Evolutionary conservation across 2,329 filamentous ascomycete genomes (phyloP).

Genomic region (Chaetoscypha palmicola): DNA sequence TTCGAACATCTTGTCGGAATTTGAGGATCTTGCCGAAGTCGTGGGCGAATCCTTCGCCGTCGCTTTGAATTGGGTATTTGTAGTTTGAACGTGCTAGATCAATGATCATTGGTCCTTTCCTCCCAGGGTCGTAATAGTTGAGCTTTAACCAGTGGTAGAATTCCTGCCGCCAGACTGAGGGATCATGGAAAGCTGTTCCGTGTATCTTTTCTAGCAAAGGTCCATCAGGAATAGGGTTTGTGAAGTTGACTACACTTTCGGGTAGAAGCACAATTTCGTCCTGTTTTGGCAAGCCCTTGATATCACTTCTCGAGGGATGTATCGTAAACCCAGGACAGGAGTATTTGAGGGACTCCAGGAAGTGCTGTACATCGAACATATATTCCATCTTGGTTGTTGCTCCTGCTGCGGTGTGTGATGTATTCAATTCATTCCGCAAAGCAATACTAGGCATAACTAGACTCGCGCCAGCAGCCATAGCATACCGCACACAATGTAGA

Average conservation of each 20-base stretch:
- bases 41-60: slow-evolving; percentile 16
- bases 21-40: slow-evolving; percentile 24
- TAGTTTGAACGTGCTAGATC: slow-evolving; percentile 20
- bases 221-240: slow-evolving; percentile 15
- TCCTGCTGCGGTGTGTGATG: slow-evolving; percentile 16
- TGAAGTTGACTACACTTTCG: slow-evolving; percentile 13
- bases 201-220: slow-evolving; percentile 18
- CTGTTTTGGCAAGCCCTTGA: slow-evolving; percentile 11
- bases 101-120: slow-evolving; percentile 11
- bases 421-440: slow-evolving; percentile 17
- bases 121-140: background rate
- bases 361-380: slow-evolving; percentile 26
- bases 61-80: slow-evolving; percentile 20
- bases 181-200: slow-evolving; percentile 18
- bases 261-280: slow-evolving; percentile 21
- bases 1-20: slow-evolving; percentile 17
- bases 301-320: slow-evolving; percentile 18
- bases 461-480: slow-evolving; percentile 11
- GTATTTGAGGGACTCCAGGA: slow-evolving; percentile 20
- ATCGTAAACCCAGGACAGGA: slow-evolving; percentile 26
- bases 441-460: slow-evolving; percentile 18
- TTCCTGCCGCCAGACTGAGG: slow-evolving; percentile 20
- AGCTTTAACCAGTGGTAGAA: slow-evolving; percentile 22
- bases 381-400: slow-evolving; percentile 18
- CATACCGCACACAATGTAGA: slow-evolving; percentile 26